Evolutionary conservation across 208 protist genomes (phyloP).

Genomic region (Trypanosomatidae sp.): DNA sequence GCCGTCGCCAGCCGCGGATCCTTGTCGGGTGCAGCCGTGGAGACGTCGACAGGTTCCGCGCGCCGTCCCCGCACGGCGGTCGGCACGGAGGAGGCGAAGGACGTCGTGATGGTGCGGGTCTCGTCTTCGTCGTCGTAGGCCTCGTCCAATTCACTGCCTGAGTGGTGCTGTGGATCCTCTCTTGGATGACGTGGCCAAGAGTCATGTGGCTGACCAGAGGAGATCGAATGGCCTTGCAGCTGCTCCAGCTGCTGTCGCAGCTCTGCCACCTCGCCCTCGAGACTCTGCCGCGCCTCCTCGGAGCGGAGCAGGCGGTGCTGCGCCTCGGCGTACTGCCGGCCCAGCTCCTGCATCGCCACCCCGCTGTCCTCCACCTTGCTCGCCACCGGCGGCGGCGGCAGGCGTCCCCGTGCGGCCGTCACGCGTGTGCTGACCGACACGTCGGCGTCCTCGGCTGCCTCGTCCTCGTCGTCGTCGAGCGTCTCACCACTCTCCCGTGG

Average conservation of each 20-base stretch:
- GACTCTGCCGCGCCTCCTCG: constrained; percentile 28
- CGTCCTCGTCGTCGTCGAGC: constrained; percentile 9
- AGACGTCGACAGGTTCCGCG: no score
- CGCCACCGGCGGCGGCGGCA: background rate
- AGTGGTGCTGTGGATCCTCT: no score
- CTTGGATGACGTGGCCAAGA: no score
- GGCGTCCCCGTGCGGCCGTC: constrained; percentile 7
- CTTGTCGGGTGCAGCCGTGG: no score
- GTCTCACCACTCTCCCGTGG: constrained; percentile 1
- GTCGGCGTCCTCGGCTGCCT: constrained; percentile 14
- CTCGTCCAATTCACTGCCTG: background rate
- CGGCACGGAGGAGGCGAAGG: constrained; percentile 21
- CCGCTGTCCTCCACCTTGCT: constrained; percentile 26
- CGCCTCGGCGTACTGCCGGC: constrained; percentile 43
- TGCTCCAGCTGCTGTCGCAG: constrained; percentile 16
- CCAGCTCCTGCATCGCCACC: constrained; percentile 35
- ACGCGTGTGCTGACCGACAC: constrained; percentile 30
- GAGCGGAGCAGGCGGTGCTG: constrained; percentile 37
- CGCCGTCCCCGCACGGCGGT: constrained; percentile 12
- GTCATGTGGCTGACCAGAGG: no score
- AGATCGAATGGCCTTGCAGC: no score
- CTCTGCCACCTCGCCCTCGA: constrained; percentile 43
- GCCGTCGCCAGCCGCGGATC: background rate
- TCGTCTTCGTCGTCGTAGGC: constrained; percentile 5
- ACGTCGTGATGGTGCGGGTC: constrained; percentile 15